phyloP scores from a whole-genome alignment of 2,329 filamentous ascomycete species.

The Exophiala viscosa region DNA sequence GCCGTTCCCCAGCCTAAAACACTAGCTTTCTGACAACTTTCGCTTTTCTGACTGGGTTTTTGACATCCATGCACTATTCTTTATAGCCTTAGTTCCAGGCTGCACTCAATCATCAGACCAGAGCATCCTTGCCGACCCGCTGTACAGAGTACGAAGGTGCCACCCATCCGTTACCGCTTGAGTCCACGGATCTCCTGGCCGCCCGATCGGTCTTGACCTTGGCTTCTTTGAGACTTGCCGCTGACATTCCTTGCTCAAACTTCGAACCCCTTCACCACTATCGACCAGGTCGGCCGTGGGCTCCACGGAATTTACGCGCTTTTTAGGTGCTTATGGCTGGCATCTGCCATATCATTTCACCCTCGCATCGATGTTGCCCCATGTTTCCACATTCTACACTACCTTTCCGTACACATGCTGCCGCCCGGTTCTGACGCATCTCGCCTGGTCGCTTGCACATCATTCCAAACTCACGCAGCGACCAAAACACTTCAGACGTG shows the following conservation, averaged over 20 bases:
- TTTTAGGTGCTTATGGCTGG: neutral
- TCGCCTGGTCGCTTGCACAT: constrained; percentile 20
- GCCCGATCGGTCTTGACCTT: neutral
- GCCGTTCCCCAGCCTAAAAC: too few relatives aligned
- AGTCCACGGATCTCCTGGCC: neutral
- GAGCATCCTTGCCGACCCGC: neutral
- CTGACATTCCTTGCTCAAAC: neutral
- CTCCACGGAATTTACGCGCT: constrained; percentile 4
- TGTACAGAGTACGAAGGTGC: neutral
- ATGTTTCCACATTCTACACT: constrained; percentile 14
- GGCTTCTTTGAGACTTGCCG: neutral
- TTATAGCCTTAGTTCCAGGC: neutral
- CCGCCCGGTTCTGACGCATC: constrained; percentile 19
- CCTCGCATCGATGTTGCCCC: neutral
- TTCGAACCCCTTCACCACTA: neutral
- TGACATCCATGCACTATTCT: neutral
- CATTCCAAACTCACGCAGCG: constrained; percentile 8
- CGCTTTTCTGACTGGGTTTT: neutral
- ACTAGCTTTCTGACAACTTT: too few relatives aligned
- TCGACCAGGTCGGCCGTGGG: neutral
- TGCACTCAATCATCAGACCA: neutral
- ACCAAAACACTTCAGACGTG: neutral
- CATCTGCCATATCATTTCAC: neutral
- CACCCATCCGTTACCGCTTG: neutral
- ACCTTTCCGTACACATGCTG: neutral